These are phyloP conservation scores for Ophiostoma himal-ulmi DNA, from an alignment of 2,329 filamentous ascomycete species.

Conservation along the genomic window DNA sequence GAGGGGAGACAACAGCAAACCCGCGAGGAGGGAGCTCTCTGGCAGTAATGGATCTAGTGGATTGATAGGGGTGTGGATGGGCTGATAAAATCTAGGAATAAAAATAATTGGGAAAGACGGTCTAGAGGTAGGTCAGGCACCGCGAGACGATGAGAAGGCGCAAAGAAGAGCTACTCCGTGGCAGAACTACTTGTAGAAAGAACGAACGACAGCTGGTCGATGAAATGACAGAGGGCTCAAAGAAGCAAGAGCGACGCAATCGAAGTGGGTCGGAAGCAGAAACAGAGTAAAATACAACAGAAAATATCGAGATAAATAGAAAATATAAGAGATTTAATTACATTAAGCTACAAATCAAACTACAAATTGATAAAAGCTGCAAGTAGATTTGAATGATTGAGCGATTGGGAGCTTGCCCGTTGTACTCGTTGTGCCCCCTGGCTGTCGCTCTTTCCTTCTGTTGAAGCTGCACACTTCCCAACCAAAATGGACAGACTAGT, in stretches of 20 bases:
- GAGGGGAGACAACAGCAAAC: constrained; percentile 11
- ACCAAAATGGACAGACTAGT: constrained; percentile 23
- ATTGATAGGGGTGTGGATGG: constrained; percentile 8
- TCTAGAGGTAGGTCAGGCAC: background rate
- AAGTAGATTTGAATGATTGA: background rate
- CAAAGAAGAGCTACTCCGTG: constrained; percentile 4
- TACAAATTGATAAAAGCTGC: constrained; percentile 5
- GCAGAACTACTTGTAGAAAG: background rate
- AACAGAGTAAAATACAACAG: constrained; percentile 6
- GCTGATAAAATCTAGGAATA: constrained; percentile 3
- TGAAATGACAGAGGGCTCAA: background rate
- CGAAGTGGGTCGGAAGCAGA: background rate
- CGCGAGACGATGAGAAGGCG: constrained; percentile 8
- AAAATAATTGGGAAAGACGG: background rate
- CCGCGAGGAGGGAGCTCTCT: background rate
- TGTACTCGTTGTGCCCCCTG: constrained; percentile 6
- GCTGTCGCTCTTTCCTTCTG: constrained; percentile 19
- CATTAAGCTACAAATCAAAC: background rate
- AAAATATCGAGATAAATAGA: background rate
- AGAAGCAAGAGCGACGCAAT: constrained; percentile 12
- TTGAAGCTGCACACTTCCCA: constrained; percentile 23
- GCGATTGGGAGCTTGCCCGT: constrained; percentile 14
- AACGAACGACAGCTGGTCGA: background rate
- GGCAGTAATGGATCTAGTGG: constrained; percentile 11
- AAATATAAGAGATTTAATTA: background rate